Evolutionary conservation across 1,284 basidiomycete species (phyloP).

Genomic region (Vanrija sp.): DNA sequence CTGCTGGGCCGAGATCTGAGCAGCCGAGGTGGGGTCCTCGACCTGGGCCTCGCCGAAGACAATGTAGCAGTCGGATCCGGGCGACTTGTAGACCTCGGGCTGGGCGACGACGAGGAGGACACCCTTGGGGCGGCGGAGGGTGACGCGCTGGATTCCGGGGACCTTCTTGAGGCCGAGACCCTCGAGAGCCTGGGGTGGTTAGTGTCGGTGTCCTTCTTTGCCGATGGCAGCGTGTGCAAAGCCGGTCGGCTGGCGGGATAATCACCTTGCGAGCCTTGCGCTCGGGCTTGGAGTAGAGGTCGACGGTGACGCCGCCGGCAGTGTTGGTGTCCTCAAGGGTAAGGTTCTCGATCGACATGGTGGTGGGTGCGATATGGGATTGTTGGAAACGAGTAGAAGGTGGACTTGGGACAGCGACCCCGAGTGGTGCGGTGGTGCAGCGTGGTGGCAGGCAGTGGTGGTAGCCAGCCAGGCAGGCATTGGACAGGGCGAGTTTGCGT

Average conservation of each 20-base stretch:
- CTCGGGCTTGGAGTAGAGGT: slow-evolving; percentile 87
- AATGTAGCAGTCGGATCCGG: slow-evolving; percentile 96
- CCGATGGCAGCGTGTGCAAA: not conserved
- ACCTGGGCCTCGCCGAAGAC: slow-evolving; percentile 98
- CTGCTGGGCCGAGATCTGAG: slow-evolving; percentile 77
- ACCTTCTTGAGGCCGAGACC: slow-evolving; percentile 87
- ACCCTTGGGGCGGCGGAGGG: slow-evolving; percentile 89
- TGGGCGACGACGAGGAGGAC: slow-evolving; percentile 89
- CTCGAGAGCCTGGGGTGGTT: slow-evolving; percentile 58
- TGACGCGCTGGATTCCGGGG: slow-evolving; percentile 88
- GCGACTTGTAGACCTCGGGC: slow-evolving; percentile 97
- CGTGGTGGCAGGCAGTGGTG: too few relatives aligned
- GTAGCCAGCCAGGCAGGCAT: too few relatives aligned
- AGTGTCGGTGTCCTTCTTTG: not conserved
- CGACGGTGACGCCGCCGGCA: slow-evolving; percentile 69
- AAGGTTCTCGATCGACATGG: slow-evolving; percentile 59
- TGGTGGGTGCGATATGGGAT: slow-evolving; percentile 46
- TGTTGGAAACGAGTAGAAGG: too few relatives aligned
- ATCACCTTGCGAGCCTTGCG: slow-evolving; percentile 75
- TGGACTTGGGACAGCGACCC: too few relatives aligned
- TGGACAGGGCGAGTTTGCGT: too few relatives aligned
- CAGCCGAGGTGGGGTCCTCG: slow-evolving; percentile 85
- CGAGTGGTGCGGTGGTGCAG: too few relatives aligned
- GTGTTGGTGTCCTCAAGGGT: slow-evolving; percentile 56
- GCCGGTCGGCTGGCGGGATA: too few relatives aligned